phyloP scores from a whole-genome alignment of 2,329 filamentous ascomycete species.

The Plectosphaerella sp. region DNA sequence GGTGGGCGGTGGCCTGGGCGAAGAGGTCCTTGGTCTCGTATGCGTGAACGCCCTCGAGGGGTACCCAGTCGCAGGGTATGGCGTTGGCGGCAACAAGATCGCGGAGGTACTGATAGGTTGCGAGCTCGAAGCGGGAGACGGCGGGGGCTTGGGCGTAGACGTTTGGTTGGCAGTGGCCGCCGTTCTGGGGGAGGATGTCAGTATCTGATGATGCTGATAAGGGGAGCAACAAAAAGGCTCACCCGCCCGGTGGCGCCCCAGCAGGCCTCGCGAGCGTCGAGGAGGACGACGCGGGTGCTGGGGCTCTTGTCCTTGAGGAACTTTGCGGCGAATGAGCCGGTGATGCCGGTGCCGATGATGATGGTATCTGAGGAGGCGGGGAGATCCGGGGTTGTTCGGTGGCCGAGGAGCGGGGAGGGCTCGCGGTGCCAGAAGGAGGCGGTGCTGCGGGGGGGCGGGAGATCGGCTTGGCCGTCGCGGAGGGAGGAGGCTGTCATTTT shows the following conservation, averaged over 20 bases:
- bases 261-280: conserved; percentile 76
- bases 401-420: conserved; percentile 62
- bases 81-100: conserved; percentile 50
- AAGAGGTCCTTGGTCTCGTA: conserved; percentile 56
- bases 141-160: conserved; percentile 57
- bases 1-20: conserved; percentile 41
- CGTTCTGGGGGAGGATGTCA: conserved; percentile 41
- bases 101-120: conserved; percentile 58
- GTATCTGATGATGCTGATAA: neutral
- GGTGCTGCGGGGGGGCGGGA: conserved; percentile 59
- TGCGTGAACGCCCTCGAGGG: conserved; percentile 58
- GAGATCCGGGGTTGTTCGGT: conserved; percentile 60
- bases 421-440: conserved; percentile 71
- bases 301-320: conserved; percentile 46
- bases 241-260: conserved; percentile 81
- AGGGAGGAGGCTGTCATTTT: conserved; percentile 25
- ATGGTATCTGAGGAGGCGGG: conserved; percentile 63
- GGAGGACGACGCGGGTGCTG: conserved; percentile 56
- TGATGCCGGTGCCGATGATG: conserved; percentile 72
- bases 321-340: conserved; percentile 66
- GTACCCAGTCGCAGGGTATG: conserved; percentile 67
- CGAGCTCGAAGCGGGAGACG: conserved; percentile 67
- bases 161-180: conserved; percentile 71
- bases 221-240: conserved; percentile 21
- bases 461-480: conserved; percentile 37